Percentiles rank a stretch among this genome's conserved stretches.
Evolutionary conservation across 2,329 filamentous ascomycete genomes (phyloP).

Genomic region (Penicillium fuscoglaucum): DNA sequence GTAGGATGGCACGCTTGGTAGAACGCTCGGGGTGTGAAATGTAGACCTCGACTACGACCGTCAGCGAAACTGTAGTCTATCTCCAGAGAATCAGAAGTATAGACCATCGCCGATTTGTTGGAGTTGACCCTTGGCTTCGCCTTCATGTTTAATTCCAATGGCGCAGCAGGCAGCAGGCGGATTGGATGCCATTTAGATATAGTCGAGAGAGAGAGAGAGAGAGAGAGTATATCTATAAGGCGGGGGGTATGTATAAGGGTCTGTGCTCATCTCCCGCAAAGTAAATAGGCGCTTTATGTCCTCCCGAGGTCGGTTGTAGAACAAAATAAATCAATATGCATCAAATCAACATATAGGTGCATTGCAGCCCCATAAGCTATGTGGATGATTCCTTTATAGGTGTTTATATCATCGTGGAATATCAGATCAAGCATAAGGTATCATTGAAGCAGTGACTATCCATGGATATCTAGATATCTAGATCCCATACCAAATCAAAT

Average conservation of each 20-base stretch:
- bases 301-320: too few relatives aligned
- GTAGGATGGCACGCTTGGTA: constrained; percentile 17
- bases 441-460: too few relatives aligned
- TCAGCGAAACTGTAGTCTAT: not conserved
- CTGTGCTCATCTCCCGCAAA: not conserved
- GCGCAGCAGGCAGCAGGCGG: constrained; percentile 19
- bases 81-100: not conserved
- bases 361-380: not conserved
- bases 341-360: not conserved
- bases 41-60: constrained; percentile 18
- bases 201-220: too few relatives aligned
- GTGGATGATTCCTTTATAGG: not conserved
- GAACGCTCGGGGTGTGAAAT: constrained; percentile 11
- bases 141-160: constrained; percentile 20
- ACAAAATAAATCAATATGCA: too few relatives aligned
- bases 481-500: not conserved
- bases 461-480: not conserved
- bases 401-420: not conserved
- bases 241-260: not conserved
- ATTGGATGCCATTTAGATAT: constrained; percentile 19
- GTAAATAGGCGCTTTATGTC: not conserved
- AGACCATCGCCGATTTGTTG: constrained; percentile 20
- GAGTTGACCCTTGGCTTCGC: constrained; percentile 17
- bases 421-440: too few relatives aligned
- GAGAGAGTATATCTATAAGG: not conserved